Evolutionary conservation across 2,329 filamentous ascomycete genomes (phyloP).

Genomic region (Xylaria sp.): DNA sequence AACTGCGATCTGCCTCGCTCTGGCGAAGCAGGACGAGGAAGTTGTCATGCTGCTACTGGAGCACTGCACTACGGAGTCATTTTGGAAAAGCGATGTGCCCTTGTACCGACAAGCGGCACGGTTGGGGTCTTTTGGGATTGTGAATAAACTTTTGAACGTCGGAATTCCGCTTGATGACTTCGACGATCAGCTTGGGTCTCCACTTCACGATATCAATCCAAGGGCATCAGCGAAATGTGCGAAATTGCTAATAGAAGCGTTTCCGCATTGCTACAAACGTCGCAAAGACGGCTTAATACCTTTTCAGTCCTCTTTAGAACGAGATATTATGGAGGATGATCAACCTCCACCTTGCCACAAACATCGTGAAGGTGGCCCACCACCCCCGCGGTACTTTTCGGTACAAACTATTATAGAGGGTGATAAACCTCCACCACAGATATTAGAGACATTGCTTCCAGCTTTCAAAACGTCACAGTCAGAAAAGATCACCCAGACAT

Average conservation of each 20-base stretch:
- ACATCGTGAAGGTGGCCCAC: no score
- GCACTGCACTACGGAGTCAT: neutral
- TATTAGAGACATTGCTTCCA: neutral
- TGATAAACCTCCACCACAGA: no score
- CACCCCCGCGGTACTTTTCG: no score
- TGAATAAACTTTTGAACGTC: slow-evolving; percentile 3
- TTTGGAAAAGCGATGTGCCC: slow-evolving; percentile 6
- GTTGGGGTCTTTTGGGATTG: neutral
- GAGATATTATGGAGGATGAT: neutral
- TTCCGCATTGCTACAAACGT: neutral
- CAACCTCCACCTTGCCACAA: no score
- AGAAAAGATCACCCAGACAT: neutral
- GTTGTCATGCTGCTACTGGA: neutral
- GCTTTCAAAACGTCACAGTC: neutral
- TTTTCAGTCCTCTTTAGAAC: neutral
- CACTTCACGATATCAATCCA: neutral
- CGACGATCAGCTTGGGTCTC: neutral
- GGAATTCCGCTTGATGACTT: neutral
- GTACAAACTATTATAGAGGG: no score
- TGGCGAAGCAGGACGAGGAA: neutral
- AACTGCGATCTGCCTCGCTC: slow-evolving; percentile 3
- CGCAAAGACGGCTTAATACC: slow-evolving; percentile 1
- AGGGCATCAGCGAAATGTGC: neutral
- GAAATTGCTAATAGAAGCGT: neutral
- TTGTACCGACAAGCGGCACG: slow-evolving; percentile 7